phyloP scores from a whole-genome alignment of 2,329 filamentous ascomycete genomes.

The Hypoxylon sp. region DNA sequence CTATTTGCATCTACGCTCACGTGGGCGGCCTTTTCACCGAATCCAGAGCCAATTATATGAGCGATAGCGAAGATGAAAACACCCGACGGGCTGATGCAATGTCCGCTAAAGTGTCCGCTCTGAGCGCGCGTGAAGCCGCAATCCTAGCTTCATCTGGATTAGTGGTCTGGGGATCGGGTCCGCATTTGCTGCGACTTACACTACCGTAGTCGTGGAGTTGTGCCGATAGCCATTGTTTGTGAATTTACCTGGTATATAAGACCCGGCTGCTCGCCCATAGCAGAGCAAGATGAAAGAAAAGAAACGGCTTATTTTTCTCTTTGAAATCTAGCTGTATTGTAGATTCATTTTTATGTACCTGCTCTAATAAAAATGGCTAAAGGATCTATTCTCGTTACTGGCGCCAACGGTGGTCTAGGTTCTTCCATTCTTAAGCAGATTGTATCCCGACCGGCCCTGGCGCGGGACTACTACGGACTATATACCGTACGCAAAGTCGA shows the following conservation, averaged over 20 bases:
- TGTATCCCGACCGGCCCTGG: constrained; percentile 50
- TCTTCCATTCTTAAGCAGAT: constrained; percentile 55
- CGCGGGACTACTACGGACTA: constrained; percentile 54
- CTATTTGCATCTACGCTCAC: constrained; percentile 24
- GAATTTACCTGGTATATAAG: constrained; percentile 26
- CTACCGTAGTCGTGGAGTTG: not conserved
- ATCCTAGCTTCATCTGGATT: constrained; percentile 6
- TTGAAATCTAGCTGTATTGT: not conserved
- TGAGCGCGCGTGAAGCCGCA: not conserved
- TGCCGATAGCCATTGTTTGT: not conserved
- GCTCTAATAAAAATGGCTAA: constrained; percentile 32
- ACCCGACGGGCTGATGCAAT: constrained; percentile 1
- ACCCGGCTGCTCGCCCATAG: not conserved
- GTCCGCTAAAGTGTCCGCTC: constrained; percentile 16
- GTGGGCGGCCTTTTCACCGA: constrained; percentile 24
- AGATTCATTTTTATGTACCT: not conserved
- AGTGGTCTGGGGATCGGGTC: not conserved
- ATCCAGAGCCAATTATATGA: constrained; percentile 9
- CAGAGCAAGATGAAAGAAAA: not conserved
- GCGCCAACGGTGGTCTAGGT: constrained; percentile 59
- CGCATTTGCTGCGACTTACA: constrained; percentile 8
- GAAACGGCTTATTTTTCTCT: not conserved
- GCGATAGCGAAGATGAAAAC: constrained; percentile 14
- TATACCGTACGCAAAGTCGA: constrained; percentile 57
- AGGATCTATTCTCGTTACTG: constrained; percentile 58